Evolutionary conservation across 805 yeast species (phyloP).

Genomic region (Ogataea henricii): DNA sequence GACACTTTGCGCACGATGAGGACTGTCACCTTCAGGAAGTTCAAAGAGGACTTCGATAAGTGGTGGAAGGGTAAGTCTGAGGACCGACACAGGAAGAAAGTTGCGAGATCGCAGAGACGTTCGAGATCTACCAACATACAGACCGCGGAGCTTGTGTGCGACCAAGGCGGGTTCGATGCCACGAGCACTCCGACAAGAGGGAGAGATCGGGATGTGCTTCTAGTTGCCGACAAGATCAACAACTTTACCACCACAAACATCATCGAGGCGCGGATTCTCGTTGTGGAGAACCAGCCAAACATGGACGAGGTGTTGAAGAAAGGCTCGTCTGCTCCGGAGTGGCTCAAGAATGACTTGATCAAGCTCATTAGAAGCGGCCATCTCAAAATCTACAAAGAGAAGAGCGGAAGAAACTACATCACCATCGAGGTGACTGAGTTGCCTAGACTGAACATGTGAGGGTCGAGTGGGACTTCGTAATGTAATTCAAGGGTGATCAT

Average conservation of each 20-base stretch:
- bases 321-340: conserved; percentile 20
- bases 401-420: conserved; percentile 22
- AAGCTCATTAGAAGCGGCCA: conserved; percentile 23
- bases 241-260: conserved; percentile 7
- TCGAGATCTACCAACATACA: conserved; percentile 4
- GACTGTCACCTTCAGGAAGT: conserved; percentile 14
- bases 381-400: conserved; percentile 18
- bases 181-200: conserved; percentile 17
- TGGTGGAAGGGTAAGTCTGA: conserved; percentile 20
- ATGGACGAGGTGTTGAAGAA: conserved; percentile 17
- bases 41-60: conserved; percentile 18
- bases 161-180: conserved; percentile 17
- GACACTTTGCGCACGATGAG: conserved; percentile 10
- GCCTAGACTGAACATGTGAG: conserved; percentile 10
- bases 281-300: conserved; percentile 27
- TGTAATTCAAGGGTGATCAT: not conserved
- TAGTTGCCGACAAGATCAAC: conserved; percentile 11
- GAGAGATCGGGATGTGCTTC: conserved; percentile 13
- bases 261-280: conserved; percentile 23
- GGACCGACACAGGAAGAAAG: conserved; percentile 8
- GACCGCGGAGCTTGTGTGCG: conserved; percentile 13
- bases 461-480: not conserved
- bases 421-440: conserved; percentile 25
- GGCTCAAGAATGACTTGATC: conserved; percentile 22
- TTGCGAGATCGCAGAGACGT: conserved; percentile 6